Evolutionary conservation across 2,329 filamentous ascomycete species (phyloP).

Genomic region (Ceratocystis alfenasii): DNA sequence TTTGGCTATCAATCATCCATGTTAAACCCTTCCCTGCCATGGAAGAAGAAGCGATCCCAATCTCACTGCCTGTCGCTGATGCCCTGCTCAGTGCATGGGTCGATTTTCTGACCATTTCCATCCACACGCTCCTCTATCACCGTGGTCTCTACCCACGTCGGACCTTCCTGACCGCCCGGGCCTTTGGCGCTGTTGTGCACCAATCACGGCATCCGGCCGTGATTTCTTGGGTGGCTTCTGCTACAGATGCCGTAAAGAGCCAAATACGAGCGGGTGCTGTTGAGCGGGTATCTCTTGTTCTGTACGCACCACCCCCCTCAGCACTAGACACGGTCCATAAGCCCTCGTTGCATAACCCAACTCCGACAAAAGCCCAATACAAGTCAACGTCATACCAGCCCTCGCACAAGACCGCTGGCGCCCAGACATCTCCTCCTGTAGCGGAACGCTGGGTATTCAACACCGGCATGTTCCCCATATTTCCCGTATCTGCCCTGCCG

Average conservation of each 20-base stretch:
- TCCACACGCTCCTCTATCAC: slow-evolving; percentile 79
- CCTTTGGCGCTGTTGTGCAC: slow-evolving; percentile 72
- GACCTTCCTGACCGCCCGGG: slow-evolving; percentile 67
- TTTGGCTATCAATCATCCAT: not conserved
- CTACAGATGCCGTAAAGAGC: slow-evolving; percentile 56
- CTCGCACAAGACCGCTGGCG: not conserved
- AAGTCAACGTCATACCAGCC: not conserved
- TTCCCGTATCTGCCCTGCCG: slow-evolving; percentile 24
- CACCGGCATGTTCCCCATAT: slow-evolving; percentile 15
- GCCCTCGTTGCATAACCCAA: not conserved
- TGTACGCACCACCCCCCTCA: slow-evolving; percentile 30
- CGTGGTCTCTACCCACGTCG: slow-evolving; percentile 63
- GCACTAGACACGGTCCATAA: slow-evolving; percentile 15
- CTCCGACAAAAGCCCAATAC: not conserved
- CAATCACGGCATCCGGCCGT: slow-evolving; percentile 79
- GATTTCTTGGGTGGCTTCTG: slow-evolving; percentile 74
- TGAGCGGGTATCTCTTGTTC: slow-evolving; percentile 37
- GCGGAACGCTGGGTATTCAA: slow-evolving; percentile 21
- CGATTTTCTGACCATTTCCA: slow-evolving; percentile 67
- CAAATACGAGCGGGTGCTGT: slow-evolving; percentile 52
- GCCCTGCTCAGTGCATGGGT: slow-evolving; percentile 57
- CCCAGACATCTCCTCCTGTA: not conserved
- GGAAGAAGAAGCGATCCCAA: slow-evolving; percentile 18
- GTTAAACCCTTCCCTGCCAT: not conserved
- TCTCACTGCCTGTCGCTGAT: slow-evolving; percentile 36